Conservation (phyloP, 495 filamentous ascomycete species). For the Talaromyces wortmannii region DNA sequence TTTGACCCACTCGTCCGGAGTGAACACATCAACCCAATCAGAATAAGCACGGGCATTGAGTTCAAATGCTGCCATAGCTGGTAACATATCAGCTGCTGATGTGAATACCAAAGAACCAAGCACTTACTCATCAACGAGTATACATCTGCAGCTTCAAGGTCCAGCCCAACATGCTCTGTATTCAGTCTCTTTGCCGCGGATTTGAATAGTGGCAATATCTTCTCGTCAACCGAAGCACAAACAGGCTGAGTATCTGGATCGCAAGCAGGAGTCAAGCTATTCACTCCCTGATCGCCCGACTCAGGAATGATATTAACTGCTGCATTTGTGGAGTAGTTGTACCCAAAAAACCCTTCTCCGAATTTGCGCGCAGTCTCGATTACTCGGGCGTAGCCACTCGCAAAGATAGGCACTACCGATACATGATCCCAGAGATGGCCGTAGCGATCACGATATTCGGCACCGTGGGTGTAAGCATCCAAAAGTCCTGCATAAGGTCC, state of each 20-base stretch:
- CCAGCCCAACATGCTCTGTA: slow-evolving; percentile 13
- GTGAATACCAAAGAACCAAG: neutral
- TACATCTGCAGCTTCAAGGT: slow-evolving; percentile 13
- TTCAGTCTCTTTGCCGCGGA: slow-evolving; percentile 19
- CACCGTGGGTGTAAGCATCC: slow-evolving; percentile 31
- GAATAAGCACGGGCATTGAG: slow-evolving; percentile 38
- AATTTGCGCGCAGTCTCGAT: slow-evolving; percentile 48
- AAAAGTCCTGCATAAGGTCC: slow-evolving; percentile 45
- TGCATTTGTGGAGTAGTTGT: slow-evolving; percentile 25
- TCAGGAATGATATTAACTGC: slow-evolving; percentile 43
- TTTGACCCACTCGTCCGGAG: slow-evolving; percentile 39
- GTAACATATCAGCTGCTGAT: neutral
- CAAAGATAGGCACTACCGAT: slow-evolving; percentile 29
- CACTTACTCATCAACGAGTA: slow-evolving; percentile 15
- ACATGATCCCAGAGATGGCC: slow-evolving; percentile 28
- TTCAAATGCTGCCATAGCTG: slow-evolving; percentile 46
- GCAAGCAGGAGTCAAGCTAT: slow-evolving; percentile 43
- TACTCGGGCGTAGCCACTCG: slow-evolving; percentile 40
- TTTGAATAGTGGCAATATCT: slow-evolving; percentile 8
- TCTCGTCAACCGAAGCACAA: neutral
- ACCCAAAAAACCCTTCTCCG: slow-evolving; percentile 46
- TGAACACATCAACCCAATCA: slow-evolving; percentile 47
- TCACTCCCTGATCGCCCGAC: slow-evolving; percentile 29
- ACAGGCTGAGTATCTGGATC: slow-evolving; percentile 5
- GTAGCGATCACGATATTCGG: slow-evolving; percentile 35